Conservation (phyloP, 768 basidiomycete genomes). For the Naganishia kalamii region DNA sequence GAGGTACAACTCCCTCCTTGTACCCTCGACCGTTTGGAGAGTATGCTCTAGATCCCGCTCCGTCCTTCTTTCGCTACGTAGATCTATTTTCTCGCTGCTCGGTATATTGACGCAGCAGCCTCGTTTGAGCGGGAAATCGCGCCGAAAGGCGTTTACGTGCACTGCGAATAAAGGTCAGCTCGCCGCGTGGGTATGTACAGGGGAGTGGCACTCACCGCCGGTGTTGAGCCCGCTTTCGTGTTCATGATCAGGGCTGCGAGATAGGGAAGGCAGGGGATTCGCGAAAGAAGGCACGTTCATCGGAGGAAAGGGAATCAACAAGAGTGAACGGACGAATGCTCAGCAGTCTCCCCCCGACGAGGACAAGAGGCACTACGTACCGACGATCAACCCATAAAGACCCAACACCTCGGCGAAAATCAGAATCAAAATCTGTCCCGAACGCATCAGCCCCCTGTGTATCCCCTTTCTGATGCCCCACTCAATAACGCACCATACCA, state of each 20-base stretch:
- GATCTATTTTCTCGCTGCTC: not conserved
- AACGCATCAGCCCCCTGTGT: not conserved
- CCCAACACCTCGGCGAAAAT: conserved; percentile 69
- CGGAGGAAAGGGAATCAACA: too few relatives aligned
- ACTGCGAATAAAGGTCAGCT: not conserved
- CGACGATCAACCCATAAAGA: conserved; percentile 76
- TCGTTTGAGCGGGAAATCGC: too few relatives aligned
- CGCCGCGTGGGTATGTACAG: not conserved
- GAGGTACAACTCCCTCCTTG: too few relatives aligned
- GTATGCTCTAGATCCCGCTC: too few relatives aligned
- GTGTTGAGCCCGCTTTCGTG: conserved; percentile 50
- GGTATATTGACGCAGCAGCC: too few relatives aligned
- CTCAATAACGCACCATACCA: conserved; percentile 58
- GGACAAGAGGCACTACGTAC: not conserved
- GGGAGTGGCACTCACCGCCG: conserved; percentile 8
- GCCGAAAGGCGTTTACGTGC: conserved; percentile 8
- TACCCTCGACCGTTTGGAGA: too few relatives aligned
- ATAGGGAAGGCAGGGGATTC: too few relatives aligned
- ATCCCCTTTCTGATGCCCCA: not conserved
- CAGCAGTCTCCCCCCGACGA: too few relatives aligned
- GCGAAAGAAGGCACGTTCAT: too few relatives aligned
- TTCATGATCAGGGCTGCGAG: conserved; percentile 89
- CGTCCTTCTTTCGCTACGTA: not conserved
- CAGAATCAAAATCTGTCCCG: conserved; percentile 75
- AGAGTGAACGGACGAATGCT: too few relatives aligned